These are phyloP conservation scores for Amaranthus cruentus DNA, from an alignment of 148 eudicot genomes.

Conservation along the genomic window DNA sequence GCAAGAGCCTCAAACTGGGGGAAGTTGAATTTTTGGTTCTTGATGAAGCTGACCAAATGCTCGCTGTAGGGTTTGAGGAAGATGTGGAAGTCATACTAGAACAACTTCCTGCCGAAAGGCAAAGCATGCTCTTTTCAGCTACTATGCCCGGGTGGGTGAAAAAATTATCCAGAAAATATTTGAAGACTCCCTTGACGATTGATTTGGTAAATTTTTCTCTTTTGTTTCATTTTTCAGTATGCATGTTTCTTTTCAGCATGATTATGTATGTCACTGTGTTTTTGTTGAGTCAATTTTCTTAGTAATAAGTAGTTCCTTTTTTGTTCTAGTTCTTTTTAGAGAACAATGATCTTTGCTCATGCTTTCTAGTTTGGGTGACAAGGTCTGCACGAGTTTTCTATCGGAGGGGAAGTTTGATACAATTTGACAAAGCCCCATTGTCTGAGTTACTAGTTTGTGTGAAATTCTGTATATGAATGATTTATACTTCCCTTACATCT, in stretches of 20 bases:
- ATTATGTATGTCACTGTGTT: neutral
- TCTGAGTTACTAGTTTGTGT: neutral
- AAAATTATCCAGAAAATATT: conserved; percentile 73
- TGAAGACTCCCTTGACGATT: conserved; percentile 78
- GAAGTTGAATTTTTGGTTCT: conserved; percentile 88
- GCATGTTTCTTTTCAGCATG: conserved; percentile 3
- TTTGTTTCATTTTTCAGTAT: neutral
- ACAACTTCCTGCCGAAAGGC: conserved; percentile 72
- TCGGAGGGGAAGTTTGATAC: too few relatives aligned
- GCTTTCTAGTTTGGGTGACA: neutral
- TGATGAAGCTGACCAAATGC: conserved; percentile 99
- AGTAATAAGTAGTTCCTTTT: neutral
- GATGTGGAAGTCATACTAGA: conserved; percentile 81
- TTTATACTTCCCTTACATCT: neutral
- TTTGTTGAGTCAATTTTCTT: neutral
- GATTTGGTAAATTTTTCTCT: conserved; percentile 54
- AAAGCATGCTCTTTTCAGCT: conserved; percentile 99
- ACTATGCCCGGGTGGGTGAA: conserved; percentile 97
- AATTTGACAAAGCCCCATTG: neutral
- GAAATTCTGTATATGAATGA: neutral
- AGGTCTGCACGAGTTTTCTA: neutral
- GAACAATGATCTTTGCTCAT: neutral
- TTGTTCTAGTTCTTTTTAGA: neutral
- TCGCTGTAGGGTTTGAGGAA: conserved; percentile 98
- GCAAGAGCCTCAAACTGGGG: conserved; percentile 63